A percentile compares a stretch with the other conserved stretches of the same genome.
These are phyloP conservation scores for Psilocybe sp. DNA, from an alignment of 768 basidiomycete genomes.

Conservation along the genomic window DNA sequence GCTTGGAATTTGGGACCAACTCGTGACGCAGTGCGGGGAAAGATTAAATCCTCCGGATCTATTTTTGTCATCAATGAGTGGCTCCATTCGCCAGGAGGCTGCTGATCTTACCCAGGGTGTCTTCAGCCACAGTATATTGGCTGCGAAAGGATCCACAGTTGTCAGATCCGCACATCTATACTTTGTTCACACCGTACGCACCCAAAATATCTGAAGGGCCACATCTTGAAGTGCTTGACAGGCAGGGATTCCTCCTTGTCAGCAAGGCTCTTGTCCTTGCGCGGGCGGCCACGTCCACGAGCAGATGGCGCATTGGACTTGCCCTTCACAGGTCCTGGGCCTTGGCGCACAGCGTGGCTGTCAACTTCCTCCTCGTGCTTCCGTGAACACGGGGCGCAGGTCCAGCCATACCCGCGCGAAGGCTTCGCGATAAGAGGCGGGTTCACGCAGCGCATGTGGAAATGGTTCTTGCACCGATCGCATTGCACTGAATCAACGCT, in stretches of 20 bases:
- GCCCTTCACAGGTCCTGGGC: conserved; percentile 47
- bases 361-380: conserved; percentile 86
- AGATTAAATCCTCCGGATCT: conserved; percentile 98
- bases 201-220: conserved; percentile 98
- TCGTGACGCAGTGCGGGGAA: conserved; percentile 90
- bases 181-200: conserved; percentile 35
- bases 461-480: conserved; percentile 88
- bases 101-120: conserved; percentile 69
- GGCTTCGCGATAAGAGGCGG: conserved; percentile 91
- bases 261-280: conserved; percentile 69
- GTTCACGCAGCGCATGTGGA: conserved; percentile 93
- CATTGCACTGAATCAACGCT: conserved; percentile 87
- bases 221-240: conserved; percentile 86
- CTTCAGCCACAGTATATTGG: conserved; percentile 87
- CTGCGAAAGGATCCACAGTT: conserved; percentile 35
- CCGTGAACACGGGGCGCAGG: conserved; percentile 89
- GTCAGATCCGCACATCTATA: conserved; percentile 1
- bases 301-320: conserved; percentile 74
- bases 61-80: conserved; percentile 21
- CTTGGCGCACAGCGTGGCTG: conserved; percentile 63
- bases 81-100: neutral
- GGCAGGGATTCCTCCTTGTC: conserved; percentile 76
- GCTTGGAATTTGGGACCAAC: conserved; percentile 87
- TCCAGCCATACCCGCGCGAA: conserved; percentile 96
- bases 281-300: conserved; percentile 70